Evolutionary conservation across 2,329 filamentous ascomycete genomes (phyloP), one percentile per base, ranked within the genome.

Genomic region (Aspergillus pseudoglaucus): DNA sequence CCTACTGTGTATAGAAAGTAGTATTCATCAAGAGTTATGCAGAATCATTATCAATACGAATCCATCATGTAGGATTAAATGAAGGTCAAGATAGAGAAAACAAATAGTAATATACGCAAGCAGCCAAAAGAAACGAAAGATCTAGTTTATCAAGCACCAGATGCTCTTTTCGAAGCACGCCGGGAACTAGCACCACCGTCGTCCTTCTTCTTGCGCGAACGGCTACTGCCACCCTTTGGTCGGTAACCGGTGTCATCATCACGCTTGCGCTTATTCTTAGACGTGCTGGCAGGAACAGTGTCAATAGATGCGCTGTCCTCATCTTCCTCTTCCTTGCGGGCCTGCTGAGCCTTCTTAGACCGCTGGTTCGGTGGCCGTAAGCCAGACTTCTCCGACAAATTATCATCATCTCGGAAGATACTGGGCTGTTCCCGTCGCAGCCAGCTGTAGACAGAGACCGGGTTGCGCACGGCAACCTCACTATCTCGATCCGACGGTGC

Each of bases 361-460:
- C 72, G 67, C 38, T 66, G 58, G 42, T 67, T 70, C 14, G 68
- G 65, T 9, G 70, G 64, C 33, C 69, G 64, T 12, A 65, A 63
- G 17, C 58, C 51, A 27, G 67, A 65, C 58, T 74, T 74, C 49
- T 74, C 71, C 4, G 68, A 66, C 6, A 64, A 59, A 27, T 63
- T 59, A 59, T 85, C 82, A 47, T 83, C 81, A 59, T 90, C 87
- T 65, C 95, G 86, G 72, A 95, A 90, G 43, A 90, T 84, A 66
- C 91, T 84, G 3, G 90, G 87, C 50, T 88, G 84, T 67, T 95
- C 79, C 63, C 88, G 84, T 53, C 88, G 81, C 10, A 98, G 80
- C 93, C 93, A 98, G 67, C 94, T 96, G 72, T 95, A 94, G 3
- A 95, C 90, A 50, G 88, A 94, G 38, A 89, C 87, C 0, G 90